Percentiles rank a stretch among this genome's conserved stretches.
These are phyloP conservation scores for Kalanchoe fedtschenkoi DNA, from an alignment of 164 flowering plant genomes.

Conservation along the genomic window DNA sequence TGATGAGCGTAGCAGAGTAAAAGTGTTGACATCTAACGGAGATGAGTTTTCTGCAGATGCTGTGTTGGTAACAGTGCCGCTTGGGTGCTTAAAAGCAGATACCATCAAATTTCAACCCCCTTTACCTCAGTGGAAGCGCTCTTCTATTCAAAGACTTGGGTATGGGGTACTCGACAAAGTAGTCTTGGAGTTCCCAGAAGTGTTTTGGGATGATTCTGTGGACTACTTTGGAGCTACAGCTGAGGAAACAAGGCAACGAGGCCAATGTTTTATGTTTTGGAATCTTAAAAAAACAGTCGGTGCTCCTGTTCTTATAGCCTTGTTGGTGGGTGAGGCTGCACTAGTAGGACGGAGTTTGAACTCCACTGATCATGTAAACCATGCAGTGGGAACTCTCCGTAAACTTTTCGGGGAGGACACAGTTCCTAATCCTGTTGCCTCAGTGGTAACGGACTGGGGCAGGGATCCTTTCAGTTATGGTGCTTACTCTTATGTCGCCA, in stretches of 20 bases:
- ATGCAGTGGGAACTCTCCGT: constrained; percentile 77
- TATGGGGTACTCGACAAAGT: constrained; percentile 97
- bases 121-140: constrained; percentile 78
- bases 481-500: constrained; percentile 96
- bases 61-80: constrained; percentile 80
- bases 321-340: constrained; percentile 95
- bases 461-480: constrained; percentile 92
- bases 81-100: constrained; percentile 90
- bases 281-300: constrained; percentile 90
- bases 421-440: constrained; percentile 89
- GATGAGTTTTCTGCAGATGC: constrained; percentile 76
- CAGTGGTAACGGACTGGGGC: constrained; percentile 98
- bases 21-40: constrained; percentile 66
- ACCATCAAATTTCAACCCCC: constrained; percentile 74
- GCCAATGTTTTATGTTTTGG: constrained; percentile 99
- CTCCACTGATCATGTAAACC: constrained; percentile 63
- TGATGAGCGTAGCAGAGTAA: constrained; percentile 35
- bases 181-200: constrained; percentile 74
- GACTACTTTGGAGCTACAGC: constrained; percentile 99
- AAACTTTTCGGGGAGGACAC: constrained; percentile 73
- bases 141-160: constrained; percentile 82
- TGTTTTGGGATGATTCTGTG: constrained; percentile 93
- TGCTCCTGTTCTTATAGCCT: constrained; percentile 93
- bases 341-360: constrained; percentile 55
- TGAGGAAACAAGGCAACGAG: constrained; percentile 66